Percentiles rank a stretch among this genome's conserved stretches.
phyloP scores from a whole-genome alignment of 176 grass and related monocot genomes.

The Triticum aestivum region DNA sequence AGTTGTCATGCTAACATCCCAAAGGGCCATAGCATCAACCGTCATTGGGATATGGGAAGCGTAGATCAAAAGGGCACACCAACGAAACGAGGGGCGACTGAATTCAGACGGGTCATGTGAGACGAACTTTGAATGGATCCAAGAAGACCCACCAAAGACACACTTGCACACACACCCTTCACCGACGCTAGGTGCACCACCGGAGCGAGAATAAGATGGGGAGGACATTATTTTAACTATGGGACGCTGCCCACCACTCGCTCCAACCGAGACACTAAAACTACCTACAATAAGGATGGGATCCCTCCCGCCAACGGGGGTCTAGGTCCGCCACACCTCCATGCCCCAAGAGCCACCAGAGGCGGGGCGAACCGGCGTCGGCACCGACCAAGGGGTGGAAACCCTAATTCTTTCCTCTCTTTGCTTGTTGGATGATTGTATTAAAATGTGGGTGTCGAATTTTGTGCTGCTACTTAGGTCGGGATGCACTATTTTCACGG shows the following conservation, averaged over 20 bases:
- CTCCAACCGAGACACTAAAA: neutral
- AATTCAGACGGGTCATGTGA: neutral
- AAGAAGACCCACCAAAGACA: neutral
- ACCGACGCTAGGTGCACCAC: neutral
- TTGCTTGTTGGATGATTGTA: too few species aligned
- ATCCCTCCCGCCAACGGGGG: neutral
- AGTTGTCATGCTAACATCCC: neutral
- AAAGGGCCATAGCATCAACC: neutral
- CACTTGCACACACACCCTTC: neutral
- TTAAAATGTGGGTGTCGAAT: too few species aligned
- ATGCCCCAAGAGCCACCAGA: neutral
- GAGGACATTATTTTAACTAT: neutral
- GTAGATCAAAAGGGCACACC: neutral
- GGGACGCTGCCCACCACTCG: neutral
- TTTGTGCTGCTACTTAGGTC: too few species aligned
- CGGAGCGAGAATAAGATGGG: accelerated
- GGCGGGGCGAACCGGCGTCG: too few species aligned
- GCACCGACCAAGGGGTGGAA: too few species aligned
- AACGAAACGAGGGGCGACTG: accelerated
- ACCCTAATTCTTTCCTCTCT: too few species aligned
- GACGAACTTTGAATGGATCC: neutral
- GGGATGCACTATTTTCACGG: too few species aligned
- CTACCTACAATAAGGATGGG: neutral
- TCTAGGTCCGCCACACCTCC: neutral
- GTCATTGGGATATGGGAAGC: accelerated